Evolutionary conservation across 306 rosid species (phyloP), one percentile per base, ranked within the genome.

Genomic region (Sphenostylis stenocarpa): DNA sequence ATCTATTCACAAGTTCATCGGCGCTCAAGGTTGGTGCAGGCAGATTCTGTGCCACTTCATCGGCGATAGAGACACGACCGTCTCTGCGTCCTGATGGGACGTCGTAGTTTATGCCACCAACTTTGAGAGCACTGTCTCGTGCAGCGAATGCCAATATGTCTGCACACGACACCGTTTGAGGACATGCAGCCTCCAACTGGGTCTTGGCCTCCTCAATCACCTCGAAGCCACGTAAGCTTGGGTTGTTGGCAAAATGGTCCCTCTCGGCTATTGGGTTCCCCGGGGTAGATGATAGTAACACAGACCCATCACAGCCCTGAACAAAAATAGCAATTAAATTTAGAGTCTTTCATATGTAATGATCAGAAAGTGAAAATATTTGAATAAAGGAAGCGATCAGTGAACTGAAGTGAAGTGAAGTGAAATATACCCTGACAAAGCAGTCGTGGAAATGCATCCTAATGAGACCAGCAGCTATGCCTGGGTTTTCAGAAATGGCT

Each of bases 391-490:
- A 38, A 38, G 13, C 1, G 13, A 20, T n/a, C n/a, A 64, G 1
- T 15, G 38, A 23, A 43, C 60, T 53, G 6, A 7, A 36, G 41
- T 8, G 0, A 38, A 38, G 13, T 7, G 13, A 20, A 64, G 1
- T 15, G 38, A 23, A 43, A 60, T 53, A n/a, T 39, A 67, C 81
- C 75, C 81, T 77, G 5, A 77, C 81, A 15, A 77, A 77, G 69
- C 81, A 77, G 13, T 77, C 81, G 3, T 77, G 81, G 47, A 77
- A 77, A 56, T 77, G 81, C 81, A 77, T 52, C 57, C 81, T 41
- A 2, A 77, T 55, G 3, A 77, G 68, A 38, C 81, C 81, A 41
- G 68, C 75, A 11, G 60, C 81, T 12, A 77, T 12, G 26, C 75
- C 81, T 0, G 75, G 68, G 26, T 77, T 77, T 6, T 3, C 47